Evolutionary conservation across 2,329 filamentous ascomycete species (phyloP).

Genomic region (Fusarium acutatum): DNA sequence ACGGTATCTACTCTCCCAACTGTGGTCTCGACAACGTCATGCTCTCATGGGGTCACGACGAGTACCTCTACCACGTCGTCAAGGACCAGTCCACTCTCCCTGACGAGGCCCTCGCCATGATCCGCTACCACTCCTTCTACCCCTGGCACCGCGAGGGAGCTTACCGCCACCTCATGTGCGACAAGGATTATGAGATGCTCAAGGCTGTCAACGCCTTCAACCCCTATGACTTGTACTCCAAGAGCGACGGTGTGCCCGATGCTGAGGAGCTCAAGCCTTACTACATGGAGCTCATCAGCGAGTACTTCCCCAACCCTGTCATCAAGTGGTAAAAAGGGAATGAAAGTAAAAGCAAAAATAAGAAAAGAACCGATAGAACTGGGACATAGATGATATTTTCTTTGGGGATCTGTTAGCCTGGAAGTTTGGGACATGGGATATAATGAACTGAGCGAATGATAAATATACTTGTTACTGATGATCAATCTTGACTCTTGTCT

Average conservation of each 20-base stretch:
- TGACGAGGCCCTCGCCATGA: constrained; percentile 87
- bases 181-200: constrained; percentile 82
- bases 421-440: constrained; percentile 11
- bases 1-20: constrained; percentile 81
- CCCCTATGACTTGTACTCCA: constrained; percentile 91
- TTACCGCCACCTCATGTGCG: constrained; percentile 84
- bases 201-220: constrained; percentile 87
- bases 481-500: neutral
- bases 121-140: constrained; percentile 93
- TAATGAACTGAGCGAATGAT: constrained; percentile 18
- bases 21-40: constrained; percentile 89
- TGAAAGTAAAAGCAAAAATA: neutral
- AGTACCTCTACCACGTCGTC: constrained; percentile 87
- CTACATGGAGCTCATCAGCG: constrained; percentile 54
- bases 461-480: constrained; percentile 13
- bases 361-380: neutral
- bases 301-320: constrained; percentile 52
- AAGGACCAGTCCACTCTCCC: constrained; percentile 84
- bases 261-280: constrained; percentile 76
- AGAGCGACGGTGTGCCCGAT: constrained; percentile 82
- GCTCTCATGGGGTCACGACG: constrained; percentile 90
- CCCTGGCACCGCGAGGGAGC: constrained; percentile 87
- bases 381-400: constrained; percentile 1
- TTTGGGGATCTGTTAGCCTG: constrained; percentile 8
- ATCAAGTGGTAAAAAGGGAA: constrained; percentile 49